Evolutionary conservation across 441 rosid species (phyloP), one percentile per base, ranked within the genome.

Genomic region (Manihot esculenta): DNA sequence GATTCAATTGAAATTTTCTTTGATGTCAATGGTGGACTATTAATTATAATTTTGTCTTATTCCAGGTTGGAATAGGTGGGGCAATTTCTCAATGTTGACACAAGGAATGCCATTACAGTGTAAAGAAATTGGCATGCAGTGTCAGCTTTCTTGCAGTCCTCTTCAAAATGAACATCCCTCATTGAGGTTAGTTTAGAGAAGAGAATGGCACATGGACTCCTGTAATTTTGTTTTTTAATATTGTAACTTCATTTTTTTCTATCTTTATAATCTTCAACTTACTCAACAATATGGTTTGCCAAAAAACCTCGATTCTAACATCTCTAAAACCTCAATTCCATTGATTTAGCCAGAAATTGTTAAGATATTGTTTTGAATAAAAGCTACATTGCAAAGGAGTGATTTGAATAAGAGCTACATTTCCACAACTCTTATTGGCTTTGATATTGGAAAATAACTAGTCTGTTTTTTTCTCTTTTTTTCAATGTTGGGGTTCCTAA

Each of bases 41-140:
- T 61, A 20, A 11, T 24, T 33, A 47, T 62, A 27, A 67, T 61
- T 35, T 68, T 66, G 27, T 77, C 66, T 70, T 69, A 23, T 44
- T 79, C 67, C 74, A 82, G 83, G 83, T 68, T 63, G 73, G 50
- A 72, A 69, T 72, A 77, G 57, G 70, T 51, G 67, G 62, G 64
- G 69, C 35, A 77, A 80, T 64, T 69, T 70, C 51, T 75, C 84
- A 65, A 72, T 44, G 44, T 69, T 62, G 68, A 57, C 62, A 14
- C 74, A 66, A 27, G 84, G 79, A 63, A 50, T 11, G 61, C 62
- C 78, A 60, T 57, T 68, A 23, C 33, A 47, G 66, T 65, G 74
- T 65, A 63, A 65, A 60, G 81, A 73, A 58, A 59, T 44, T 49
- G 74, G 75, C 57, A 50, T 62, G 81, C 79, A 69, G 38, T 64